Percentiles rank a stretch among this genome's conserved stretches.
Conservation (phyloP, 2,329 filamentous ascomycete genomes). For the Hymenoscyphus infarciens region DNA sequence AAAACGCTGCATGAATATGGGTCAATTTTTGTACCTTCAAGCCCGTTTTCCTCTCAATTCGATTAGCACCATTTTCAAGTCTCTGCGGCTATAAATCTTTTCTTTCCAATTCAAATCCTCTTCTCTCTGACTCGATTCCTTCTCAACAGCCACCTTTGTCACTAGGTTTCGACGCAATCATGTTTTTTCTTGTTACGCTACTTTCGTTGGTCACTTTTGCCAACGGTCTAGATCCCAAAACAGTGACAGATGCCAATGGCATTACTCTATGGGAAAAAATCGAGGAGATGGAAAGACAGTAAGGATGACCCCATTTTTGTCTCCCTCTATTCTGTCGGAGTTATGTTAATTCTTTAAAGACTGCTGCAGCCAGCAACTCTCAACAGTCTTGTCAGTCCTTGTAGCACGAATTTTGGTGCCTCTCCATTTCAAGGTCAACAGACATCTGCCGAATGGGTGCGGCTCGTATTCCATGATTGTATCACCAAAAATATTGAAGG, state of each 20-base stretch:
- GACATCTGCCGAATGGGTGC: conserved; percentile 52
- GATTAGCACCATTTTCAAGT: too few relatives aligned
- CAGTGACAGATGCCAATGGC: conserved; percentile 9
- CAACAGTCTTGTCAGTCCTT: conserved; percentile 9
- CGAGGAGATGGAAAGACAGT: conserved; percentile 12
- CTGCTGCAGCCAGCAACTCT: conserved; percentile 9
- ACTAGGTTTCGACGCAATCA: background rate
- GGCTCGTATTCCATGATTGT: conserved; percentile 61
- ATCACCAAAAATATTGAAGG: conserved; percentile 45
- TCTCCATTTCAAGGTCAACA: conserved; percentile 11
- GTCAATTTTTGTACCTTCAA: too few relatives aligned
- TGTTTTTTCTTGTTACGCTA: background rate
- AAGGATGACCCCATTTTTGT: background rate
- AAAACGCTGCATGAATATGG: too few relatives aligned
- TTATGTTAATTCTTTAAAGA: background rate
- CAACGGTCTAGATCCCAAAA: conserved; percentile 4
- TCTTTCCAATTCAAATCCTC: background rate
- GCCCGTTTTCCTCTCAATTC: too few relatives aligned
- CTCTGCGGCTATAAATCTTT: background rate
- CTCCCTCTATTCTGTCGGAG: background rate
- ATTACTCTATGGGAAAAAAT: conserved; percentile 14
- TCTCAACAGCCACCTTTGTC: background rate
- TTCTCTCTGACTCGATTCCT: background rate
- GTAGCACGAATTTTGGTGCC: conserved; percentile 11
- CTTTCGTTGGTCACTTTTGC: background rate